A percentile compares a stretch with the other conserved stretches of the same genome.
These are phyloP conservation scores for Graphilbum ipis-grandicollis DNA, from an alignment of 2,329 filamentous ascomycete species.

Conservation along the genomic window DNA sequence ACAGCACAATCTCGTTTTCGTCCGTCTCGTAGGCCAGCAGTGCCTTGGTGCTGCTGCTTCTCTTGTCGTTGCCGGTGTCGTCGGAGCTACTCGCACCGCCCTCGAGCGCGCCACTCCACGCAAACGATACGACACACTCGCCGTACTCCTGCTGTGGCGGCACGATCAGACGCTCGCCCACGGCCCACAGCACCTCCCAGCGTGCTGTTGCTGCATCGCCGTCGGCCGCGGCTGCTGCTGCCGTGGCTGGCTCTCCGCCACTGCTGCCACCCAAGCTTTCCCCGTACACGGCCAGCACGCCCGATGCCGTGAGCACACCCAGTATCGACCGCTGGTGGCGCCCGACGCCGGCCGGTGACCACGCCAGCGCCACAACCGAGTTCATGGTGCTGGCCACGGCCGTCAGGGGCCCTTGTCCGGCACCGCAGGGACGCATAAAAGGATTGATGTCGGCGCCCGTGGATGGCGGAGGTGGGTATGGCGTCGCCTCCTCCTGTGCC, in stretches of 20 bases:
- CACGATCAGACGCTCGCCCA: slow-evolving; percentile 32
- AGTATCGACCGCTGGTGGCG: slow-evolving; percentile 34
- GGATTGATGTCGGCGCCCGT: not conserved
- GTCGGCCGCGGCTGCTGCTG: slow-evolving; percentile 6
- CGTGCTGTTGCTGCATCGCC: slow-evolving; percentile 17
- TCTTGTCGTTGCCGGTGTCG: too few relatives aligned
- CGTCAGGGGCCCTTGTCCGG: slow-evolving; percentile 27
- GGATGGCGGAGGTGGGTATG: not conserved
- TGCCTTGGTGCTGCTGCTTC: slow-evolving; percentile 9
- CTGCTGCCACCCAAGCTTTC: slow-evolving; percentile 15
- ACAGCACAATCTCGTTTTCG: slow-evolving; percentile 28
- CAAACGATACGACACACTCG: slow-evolving; percentile 31
- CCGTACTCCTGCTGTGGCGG: slow-evolving; percentile 22
- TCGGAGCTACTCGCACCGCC: too few relatives aligned
- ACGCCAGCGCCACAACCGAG: slow-evolving; percentile 34
- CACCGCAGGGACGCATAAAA: slow-evolving; percentile 15
- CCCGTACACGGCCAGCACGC: slow-evolving; percentile 32
- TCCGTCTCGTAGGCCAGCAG: slow-evolving; percentile 36
- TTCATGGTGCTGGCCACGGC: slow-evolving; percentile 33
- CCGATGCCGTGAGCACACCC: slow-evolving; percentile 30
- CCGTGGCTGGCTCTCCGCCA: slow-evolving; percentile 5
- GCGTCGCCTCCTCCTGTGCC: slow-evolving; percentile 13
- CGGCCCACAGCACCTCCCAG: slow-evolving; percentile 38
- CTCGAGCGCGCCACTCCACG: slow-evolving; percentile 27
- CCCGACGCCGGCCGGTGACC: slow-evolving; percentile 42